Evolutionary conservation across 2,329 filamentous ascomycete species (phyloP).

Genomic region (Bimuria novae-zelandiae): DNA sequence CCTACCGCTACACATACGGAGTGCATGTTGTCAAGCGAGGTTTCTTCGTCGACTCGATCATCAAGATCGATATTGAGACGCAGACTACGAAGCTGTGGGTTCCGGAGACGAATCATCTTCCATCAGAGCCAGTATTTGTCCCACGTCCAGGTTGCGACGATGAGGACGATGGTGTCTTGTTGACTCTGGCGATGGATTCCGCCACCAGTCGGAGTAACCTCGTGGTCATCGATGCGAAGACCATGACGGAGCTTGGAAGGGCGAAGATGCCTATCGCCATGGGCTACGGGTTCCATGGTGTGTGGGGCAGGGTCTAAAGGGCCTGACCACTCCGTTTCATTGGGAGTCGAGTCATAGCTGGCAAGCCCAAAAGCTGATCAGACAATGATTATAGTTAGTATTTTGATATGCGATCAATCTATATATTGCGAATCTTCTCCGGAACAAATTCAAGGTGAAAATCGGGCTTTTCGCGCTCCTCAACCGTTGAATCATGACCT

Average conservation of each 20-base stretch:
- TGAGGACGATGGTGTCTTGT: conserved; percentile 13
- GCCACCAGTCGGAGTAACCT: conserved; percentile 4
- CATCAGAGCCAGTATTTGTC: conserved; percentile 12
- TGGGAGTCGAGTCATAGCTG: too few species aligned
- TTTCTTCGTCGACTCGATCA: conserved; percentile 13
- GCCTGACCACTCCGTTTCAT: too few species aligned
- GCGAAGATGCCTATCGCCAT: conserved; percentile 12
- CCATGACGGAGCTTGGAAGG: conserved; percentile 11
- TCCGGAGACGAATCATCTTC: conserved; percentile 3
- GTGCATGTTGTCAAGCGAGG: conserved; percentile 9
- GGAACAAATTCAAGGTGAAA: too few species aligned
- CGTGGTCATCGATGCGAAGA: conserved; percentile 12
- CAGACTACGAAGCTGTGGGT: conserved; percentile 4
- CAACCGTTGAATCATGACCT: too few species aligned
- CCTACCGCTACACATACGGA: conserved; percentile 14
- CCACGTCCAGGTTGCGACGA: neutral
- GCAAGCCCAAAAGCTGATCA: too few species aligned
- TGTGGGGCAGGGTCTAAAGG: conserved; percentile 1
- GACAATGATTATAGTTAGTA: too few species aligned
- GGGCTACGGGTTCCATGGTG: conserved; percentile 16
- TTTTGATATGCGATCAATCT: too few species aligned
- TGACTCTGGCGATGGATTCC: conserved; percentile 8
- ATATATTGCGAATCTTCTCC: too few species aligned
- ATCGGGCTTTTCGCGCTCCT: too few species aligned
- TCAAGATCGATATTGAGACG: conserved; percentile 12